Conservation (phyloP, 2,329 filamentous ascomycete genomes). For the Colletotrichum salicis region DNA sequence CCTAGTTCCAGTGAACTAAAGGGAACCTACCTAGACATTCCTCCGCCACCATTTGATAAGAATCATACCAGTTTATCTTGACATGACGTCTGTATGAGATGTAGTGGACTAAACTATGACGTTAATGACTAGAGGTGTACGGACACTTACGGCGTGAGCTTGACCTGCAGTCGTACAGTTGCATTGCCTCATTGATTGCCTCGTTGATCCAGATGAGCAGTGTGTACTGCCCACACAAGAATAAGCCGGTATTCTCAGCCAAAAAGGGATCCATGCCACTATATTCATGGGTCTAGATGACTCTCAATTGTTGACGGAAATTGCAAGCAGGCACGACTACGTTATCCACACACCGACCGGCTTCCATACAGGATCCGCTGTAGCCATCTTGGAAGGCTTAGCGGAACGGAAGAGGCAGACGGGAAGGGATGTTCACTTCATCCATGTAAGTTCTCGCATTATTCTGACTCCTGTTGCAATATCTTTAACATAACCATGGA, state of each 20-base stretch:
- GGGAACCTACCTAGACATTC: no score
- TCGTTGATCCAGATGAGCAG: no score
- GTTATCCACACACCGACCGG: constrained; percentile 56
- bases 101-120: background rate
- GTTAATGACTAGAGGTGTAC: background rate
- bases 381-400: constrained; percentile 55
- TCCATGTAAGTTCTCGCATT: constrained; percentile 45
- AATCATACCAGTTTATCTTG: background rate
- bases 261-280: constrained; percentile 30
- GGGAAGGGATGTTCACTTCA: constrained; percentile 48
- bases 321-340: constrained; percentile 44
- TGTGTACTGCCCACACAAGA: no score
- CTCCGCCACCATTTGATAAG: background rate
- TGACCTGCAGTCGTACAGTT: no score
- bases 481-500: background rate
- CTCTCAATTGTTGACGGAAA: constrained; percentile 34
- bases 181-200: no score
- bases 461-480: no score
- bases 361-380: constrained; percentile 49
- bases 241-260: constrained; percentile 39
- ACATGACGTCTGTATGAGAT: no score
- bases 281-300: constrained; percentile 37
- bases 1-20: no score
- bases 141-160: no score
- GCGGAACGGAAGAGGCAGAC: constrained; percentile 48